A percentile compares a stretch with the other conserved stretches of the same genome.
These are phyloP conservation scores for Amanita fuliginea DNA, from an alignment of 768 basidiomycete genomes.

Conservation along the genomic window DNA sequence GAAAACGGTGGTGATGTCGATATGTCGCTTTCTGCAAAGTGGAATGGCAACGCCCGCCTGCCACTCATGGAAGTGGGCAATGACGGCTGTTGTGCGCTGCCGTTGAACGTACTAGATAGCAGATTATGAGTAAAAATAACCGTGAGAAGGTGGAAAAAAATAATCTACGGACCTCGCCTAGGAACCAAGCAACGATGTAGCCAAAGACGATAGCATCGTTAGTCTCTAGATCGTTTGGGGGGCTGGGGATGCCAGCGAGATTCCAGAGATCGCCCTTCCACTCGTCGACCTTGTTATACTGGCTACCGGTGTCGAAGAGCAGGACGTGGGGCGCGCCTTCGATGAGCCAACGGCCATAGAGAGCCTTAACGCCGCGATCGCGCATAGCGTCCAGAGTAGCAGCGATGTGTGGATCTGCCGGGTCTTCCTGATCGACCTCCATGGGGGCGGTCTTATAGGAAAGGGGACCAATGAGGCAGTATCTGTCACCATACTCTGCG, in stretches of 20 bases:
- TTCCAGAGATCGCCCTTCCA: slow-evolving; percentile 99
- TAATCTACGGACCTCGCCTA: slow-evolving; percentile 73
- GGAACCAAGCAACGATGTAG: slow-evolving; percentile 97
- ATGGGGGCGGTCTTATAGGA: slow-evolving; percentile 97
- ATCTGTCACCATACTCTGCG: slow-evolving; percentile 89
- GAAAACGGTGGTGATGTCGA: slow-evolving; percentile 98
- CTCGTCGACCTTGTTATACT: slow-evolving; percentile 83
- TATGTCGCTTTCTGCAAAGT: slow-evolving; percentile 89
- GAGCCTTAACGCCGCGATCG: slow-evolving; percentile 80
- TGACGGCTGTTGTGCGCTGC: slow-evolving; percentile 75
- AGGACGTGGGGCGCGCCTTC: slow-evolving; percentile 94
- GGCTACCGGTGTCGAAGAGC: slow-evolving; percentile 89
- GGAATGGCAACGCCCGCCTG: slow-evolving; percentile 95
- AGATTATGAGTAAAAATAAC: slow-evolving; percentile 3
- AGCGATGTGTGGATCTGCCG: slow-evolving; percentile 70
- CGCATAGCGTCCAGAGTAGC: slow-evolving; percentile 75
- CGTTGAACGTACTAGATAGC: slow-evolving; percentile 64
- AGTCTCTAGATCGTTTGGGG: slow-evolving; percentile 93
- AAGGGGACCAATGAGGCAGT: slow-evolving; percentile 95
- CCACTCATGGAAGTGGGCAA: slow-evolving; percentile 99
- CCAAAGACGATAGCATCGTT: slow-evolving; percentile 98
- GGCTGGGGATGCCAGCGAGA: slow-evolving; percentile 93
- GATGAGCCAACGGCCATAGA: slow-evolving; percentile 98
- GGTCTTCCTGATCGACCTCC: slow-evolving; percentile 95
- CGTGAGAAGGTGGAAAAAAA: slow-evolving; percentile 1